Evolutionary conservation across 202 grass and related monocot genomes (phyloP).

Genomic region (Panicum hallii): DNA sequence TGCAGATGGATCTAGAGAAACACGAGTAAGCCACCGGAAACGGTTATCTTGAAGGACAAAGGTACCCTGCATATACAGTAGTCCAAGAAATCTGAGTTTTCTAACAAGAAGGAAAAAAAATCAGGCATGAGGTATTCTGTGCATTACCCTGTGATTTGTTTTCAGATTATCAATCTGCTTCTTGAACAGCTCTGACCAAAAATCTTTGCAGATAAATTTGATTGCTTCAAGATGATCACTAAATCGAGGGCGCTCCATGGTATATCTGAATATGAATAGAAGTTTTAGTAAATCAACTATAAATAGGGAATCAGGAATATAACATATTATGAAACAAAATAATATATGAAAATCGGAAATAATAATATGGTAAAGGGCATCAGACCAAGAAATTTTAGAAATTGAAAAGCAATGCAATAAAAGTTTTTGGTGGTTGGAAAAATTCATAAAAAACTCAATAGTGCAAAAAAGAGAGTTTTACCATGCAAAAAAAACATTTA

Average conservation of each 20-base stretch:
- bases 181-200: conserved; percentile 97
- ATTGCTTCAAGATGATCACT: conserved; percentile 96
- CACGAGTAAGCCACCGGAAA: conserved; percentile 83
- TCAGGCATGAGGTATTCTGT: conserved; percentile 11
- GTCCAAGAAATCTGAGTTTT: conserved; percentile 27
- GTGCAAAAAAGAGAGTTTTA: not conserved
- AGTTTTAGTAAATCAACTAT: conserved; percentile 13
- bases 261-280: conserved; percentile 69
- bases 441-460: not conserved
- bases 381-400: not conserved
- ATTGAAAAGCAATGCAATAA: not conserved
- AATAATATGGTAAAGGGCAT: not conserved
- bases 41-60: conserved; percentile 96
- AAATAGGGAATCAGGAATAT: not conserved
- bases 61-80: conserved; percentile 67
- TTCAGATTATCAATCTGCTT: conserved; percentile 98
- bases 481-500: not conserved
- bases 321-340: not conserved
- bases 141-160: conserved; percentile 93
- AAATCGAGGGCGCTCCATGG: conserved; percentile 89
- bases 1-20: conserved; percentile 67
- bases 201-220: conserved; percentile 99
- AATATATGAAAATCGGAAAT: not conserved
- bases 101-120: not conserved
- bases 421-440: not conserved